A percentile compares a stretch with the other conserved stretches of the same genome.
phyloP scores from a whole-genome alignment of 2,329 filamentous ascomycete genomes.

The Xylaria sp. region DNA sequence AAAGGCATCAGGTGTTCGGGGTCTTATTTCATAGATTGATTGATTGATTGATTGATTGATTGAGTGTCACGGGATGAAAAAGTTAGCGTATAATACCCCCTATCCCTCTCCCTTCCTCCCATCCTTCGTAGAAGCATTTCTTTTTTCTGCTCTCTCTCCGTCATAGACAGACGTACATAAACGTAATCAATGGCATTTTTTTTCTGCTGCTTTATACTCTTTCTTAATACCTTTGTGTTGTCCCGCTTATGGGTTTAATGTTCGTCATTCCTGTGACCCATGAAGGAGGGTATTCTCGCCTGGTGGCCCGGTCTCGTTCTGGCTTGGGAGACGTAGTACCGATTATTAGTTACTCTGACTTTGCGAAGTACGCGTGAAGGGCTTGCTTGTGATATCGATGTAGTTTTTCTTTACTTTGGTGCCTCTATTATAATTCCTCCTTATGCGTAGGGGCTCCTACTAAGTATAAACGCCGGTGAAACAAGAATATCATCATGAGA shows the following conservation, averaged over 20 bases:
- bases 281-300: too few species aligned
- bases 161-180: not conserved
- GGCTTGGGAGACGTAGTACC: not conserved
- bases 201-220: too few species aligned
- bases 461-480: not conserved
- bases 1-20: conserved; percentile 7
- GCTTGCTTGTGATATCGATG: not conserved
- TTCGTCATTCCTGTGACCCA: too few species aligned
- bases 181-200: not conserved
- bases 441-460: not conserved
- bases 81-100: conserved; percentile 15
- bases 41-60: not conserved
- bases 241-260: too few species aligned
- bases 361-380: not conserved
- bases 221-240: not conserved
- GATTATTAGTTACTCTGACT: not conserved
- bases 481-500: too few species aligned
- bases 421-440: not conserved
- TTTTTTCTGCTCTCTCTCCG: not conserved
- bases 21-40: conserved; percentile 1
- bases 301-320: too few species aligned
- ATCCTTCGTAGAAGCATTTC: not conserved
- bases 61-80: conserved; percentile 4
- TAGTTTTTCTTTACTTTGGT: not conserved
- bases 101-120: too few species aligned